A percentile compares a stretch with the other conserved stretches of the same genome.
Conservation (phyloP, 306 rosid genomes). For the Rosa rugosa region DNA sequence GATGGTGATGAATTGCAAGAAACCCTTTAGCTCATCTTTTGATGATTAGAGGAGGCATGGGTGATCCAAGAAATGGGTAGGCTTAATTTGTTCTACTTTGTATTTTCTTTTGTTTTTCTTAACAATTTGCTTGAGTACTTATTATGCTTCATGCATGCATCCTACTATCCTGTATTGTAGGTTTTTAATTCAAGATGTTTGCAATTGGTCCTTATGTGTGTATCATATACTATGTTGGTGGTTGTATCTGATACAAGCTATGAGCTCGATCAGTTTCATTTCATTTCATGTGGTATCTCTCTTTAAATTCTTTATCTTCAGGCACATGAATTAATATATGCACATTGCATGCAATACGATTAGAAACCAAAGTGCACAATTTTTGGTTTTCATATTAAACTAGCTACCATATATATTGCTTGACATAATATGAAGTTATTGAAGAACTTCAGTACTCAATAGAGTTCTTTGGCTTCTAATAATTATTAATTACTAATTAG, state of each 20-base stretch:
- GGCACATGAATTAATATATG: not conserved
- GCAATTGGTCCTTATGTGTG: slow-evolving; percentile 5
- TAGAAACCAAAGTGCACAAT: not conserved
- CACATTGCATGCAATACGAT: not conserved
- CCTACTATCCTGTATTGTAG: not conserved
- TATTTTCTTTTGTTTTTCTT: slow-evolving; percentile 2
- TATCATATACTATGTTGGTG: not conserved
- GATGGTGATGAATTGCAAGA: not conserved
- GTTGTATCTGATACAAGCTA: not conserved
- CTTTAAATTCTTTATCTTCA: not conserved
- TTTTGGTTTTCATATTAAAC: not conserved
- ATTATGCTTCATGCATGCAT: slow-evolving; percentile 4
- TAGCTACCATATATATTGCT: not conserved
- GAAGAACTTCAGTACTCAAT: not conserved
- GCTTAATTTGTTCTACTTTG: not conserved
- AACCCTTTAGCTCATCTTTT: not conserved
- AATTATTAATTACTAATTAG: not conserved
- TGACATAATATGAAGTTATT: not conserved
- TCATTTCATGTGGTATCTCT: not conserved
- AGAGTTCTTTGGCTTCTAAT: not conserved
- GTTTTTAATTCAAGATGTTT: not conserved
- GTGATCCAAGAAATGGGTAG: slow-evolving; percentile 7
- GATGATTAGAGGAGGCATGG: slow-evolving; percentile 3
- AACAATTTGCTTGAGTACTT: slow-evolving; percentile 6
- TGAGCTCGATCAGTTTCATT: not conserved